Evolutionary conservation across 495 filamentous ascomycete genomes (phyloP).

Genomic region (Emericellopsis terricola): DNA sequence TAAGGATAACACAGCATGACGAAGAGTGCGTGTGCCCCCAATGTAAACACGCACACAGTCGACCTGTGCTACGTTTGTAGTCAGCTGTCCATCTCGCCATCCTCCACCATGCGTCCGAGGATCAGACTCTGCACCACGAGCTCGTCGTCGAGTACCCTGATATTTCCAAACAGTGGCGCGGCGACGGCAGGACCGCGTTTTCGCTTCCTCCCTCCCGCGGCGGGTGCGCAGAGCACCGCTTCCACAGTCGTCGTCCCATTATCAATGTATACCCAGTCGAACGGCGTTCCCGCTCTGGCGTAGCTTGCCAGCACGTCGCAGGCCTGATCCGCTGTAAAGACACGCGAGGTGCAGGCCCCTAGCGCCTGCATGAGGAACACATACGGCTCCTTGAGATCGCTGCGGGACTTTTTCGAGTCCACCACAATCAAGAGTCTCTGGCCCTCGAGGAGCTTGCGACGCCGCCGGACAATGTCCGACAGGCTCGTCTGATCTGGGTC

Average conservation of each 20-base stretch:
- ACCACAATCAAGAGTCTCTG: slow-evolving; percentile 45
- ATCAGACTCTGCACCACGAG: slow-evolving; percentile 88
- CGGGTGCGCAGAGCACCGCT: slow-evolving; percentile 1
- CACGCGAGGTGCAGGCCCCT: slow-evolving; percentile 51
- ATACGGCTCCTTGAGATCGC: slow-evolving; percentile 38
- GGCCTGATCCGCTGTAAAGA: slow-evolving; percentile 44
- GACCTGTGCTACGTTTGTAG: too few relatives aligned
- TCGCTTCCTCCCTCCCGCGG: slow-evolving; percentile 17
- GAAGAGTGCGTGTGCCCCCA: too few relatives aligned
- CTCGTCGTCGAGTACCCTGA: slow-evolving; percentile 60
- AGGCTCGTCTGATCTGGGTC: slow-evolving; percentile 38
- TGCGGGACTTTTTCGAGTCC: slow-evolving; percentile 50
- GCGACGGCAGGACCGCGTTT: slow-evolving; percentile 19
- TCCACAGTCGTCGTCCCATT: slow-evolving; percentile 20
- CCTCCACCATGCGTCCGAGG: slow-evolving; percentile 57
- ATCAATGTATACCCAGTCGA: slow-evolving; percentile 74
- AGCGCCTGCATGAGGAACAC: slow-evolving; percentile 62
- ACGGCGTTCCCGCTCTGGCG: slow-evolving; percentile 28
- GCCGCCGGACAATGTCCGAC: slow-evolving; percentile 29
- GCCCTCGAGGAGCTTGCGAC: slow-evolving; percentile 44
- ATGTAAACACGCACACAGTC: too few relatives aligned
- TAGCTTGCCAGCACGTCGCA: slow-evolving; percentile 34
- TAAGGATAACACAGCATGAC: too few relatives aligned
- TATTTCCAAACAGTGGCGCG: slow-evolving; percentile 16
- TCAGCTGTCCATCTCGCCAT: slow-evolving; percentile 25